phyloP scores from a whole-genome alignment of 768 basidiomycete genomes.

The Trametes villosa region DNA sequence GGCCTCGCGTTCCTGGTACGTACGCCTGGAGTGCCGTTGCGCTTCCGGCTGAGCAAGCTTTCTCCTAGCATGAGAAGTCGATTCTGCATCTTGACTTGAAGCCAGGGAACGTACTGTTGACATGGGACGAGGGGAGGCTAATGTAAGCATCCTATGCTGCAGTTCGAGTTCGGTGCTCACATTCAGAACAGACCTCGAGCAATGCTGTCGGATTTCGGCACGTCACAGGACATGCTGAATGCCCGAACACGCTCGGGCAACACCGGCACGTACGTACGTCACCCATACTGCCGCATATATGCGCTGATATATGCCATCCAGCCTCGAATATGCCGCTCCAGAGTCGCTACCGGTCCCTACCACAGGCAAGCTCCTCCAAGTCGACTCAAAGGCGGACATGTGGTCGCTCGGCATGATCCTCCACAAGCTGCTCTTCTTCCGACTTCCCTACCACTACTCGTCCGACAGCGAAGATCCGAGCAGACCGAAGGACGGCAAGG shows the following conservation, averaged over 20 bases:
- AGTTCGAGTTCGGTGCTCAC: background rate
- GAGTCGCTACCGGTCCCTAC: constrained; percentile 77
- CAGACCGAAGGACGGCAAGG: constrained; percentile 50
- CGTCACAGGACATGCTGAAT: constrained; percentile 87
- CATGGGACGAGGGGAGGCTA: constrained; percentile 85
- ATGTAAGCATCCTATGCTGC: constrained; percentile 53
- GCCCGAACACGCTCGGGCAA: constrained; percentile 81
- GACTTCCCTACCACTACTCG: constrained; percentile 80
- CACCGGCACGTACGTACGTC: constrained; percentile 81
- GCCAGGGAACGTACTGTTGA: constrained; percentile 90
- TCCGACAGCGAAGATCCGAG: constrained; percentile 52
- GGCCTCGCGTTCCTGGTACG: constrained; percentile 84
- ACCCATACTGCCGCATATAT: too few species aligned
- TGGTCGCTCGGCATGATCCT: constrained; percentile 98
- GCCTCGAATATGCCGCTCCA: constrained; percentile 87
- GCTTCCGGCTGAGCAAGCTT: background rate
- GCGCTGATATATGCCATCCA: too few species aligned
- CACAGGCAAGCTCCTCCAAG: constrained; percentile 66
- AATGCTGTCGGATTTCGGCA: constrained; percentile 96
- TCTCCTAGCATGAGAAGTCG: constrained; percentile 70
- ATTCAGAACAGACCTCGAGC: constrained; percentile 71
- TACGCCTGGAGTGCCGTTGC: background rate
- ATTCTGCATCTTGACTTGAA: constrained; percentile 94
- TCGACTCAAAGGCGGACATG: constrained; percentile 92
- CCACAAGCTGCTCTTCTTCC: constrained; percentile 91